These are phyloP conservation scores for Alternaria angustiovoidea DNA, from an alignment of 2,329 filamentous ascomycete species.

Conservation along the genomic window DNA sequence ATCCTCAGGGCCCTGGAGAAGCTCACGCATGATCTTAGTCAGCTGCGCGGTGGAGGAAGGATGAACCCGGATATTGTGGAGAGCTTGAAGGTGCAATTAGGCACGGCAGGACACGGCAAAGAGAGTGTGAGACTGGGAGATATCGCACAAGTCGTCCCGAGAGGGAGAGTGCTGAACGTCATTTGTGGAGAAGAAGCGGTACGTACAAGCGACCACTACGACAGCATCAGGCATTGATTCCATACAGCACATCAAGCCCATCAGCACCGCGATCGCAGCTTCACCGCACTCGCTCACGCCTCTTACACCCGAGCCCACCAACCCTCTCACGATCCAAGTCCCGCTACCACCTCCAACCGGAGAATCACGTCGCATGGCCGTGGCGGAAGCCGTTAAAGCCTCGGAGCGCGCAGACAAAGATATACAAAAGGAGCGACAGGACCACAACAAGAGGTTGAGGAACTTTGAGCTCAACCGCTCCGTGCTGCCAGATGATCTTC, in stretches of 20 bases:
- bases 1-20: constrained; percentile 64
- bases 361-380: constrained; percentile 57
- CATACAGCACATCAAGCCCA: constrained; percentile 62
- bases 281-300: constrained; percentile 61
- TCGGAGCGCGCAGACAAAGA: constrained; percentile 53
- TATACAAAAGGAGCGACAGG: constrained; percentile 55
- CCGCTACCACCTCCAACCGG: constrained; percentile 66
- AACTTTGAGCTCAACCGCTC: constrained; percentile 54
- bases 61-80: constrained; percentile 71
- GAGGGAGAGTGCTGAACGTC: constrained; percentile 68
- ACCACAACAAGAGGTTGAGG: constrained; percentile 59
- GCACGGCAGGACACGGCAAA: constrained; percentile 55
- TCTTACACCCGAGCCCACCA: constrained; percentile 59
- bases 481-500: constrained; percentile 58
- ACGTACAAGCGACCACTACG: constrained; percentile 33
- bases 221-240: constrained; percentile 1
- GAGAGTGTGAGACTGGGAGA: constrained; percentile 65
- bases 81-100: constrained; percentile 65
- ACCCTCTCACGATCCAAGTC: constrained; percentile 61
- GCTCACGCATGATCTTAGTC: constrained; percentile 68
- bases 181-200: constrained; percentile 71
- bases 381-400: constrained; percentile 52
- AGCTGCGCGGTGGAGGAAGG: constrained; percentile 68
- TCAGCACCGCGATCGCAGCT: constrained; percentile 62
- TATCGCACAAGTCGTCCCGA: constrained; percentile 72